Evolutionary conservation across 2,329 filamentous ascomycete genomes (phyloP), one percentile per base, ranked within the genome.

Genomic region (Thelonectria blattea): DNA sequence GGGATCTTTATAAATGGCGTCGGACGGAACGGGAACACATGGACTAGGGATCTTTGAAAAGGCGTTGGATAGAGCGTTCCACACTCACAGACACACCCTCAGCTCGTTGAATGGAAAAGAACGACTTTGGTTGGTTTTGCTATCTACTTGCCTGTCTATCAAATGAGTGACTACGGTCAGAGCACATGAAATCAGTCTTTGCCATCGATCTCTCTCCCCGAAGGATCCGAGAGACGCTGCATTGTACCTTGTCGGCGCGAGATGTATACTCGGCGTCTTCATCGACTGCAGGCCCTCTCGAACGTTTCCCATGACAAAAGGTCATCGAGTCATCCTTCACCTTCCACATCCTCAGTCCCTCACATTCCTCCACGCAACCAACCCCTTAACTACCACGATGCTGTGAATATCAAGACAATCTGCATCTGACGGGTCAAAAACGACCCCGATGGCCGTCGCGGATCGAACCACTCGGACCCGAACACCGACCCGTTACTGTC

Each of bases 381-480:
- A 30, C 27, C 50, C 51, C 68, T 59, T 30, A 47, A 55, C 64
- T 66, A 66, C 66, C 51, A 58, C 65, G 66, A 65, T 64, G 53
- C 63, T 68, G 62, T 59, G 53, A 66, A 68, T 64, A 71, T 67
- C 67, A 68, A 71, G 68, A 71, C 67, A 71, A 70, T 70, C 65
- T 71, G 65, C 67, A 71, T 60, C 67, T 65, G 63, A 60, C 66
- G 52, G 68, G 64, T 62, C 63, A 56, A 47, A 47, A 65, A 61
- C 57, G 64, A 66, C 64, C 63, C 51, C 61, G 52, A 62, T 52
- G 66, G 63, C 65, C 53, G 49, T 60, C 55, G 62, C 65, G 57
- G 58, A 59, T 65, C 48, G 59, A 62, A 62, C 58, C 62, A 42
- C 66, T 64, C 56, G 65, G 57, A 65, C 58, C 61, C 57, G 64